Conservation (phyloP, 495 filamentous ascomycete species). For the Talaromyces ruber region DNA sequence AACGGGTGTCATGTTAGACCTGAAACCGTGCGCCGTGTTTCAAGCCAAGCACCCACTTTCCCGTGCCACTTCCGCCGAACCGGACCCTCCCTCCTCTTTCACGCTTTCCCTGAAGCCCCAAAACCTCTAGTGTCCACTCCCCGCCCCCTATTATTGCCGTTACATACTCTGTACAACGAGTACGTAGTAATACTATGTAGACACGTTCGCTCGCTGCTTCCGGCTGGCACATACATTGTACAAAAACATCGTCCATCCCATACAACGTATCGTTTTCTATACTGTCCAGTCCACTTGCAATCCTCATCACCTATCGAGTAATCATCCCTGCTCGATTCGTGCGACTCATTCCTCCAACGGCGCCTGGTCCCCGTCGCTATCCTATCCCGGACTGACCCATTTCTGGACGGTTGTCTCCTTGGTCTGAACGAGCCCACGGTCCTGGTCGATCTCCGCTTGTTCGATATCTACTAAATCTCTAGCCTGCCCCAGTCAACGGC, state of each 20-base stretch:
- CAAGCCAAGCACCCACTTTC: neutral
- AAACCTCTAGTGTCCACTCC: neutral
- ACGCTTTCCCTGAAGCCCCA: neutral
- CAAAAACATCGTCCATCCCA: too few relatives aligned
- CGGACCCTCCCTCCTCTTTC: neutral
- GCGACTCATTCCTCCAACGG: neutral
- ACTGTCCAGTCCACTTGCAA: neutral
- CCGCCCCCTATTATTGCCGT: neutral
- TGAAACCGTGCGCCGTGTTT: constrained; percentile 7
- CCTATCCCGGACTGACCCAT: neutral
- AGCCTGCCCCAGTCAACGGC: neutral
- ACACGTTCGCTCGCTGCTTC: neutral
- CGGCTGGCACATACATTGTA: neutral
- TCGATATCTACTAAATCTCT: constrained; percentile 2
- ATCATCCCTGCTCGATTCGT: neutral
- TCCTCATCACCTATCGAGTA: neutral
- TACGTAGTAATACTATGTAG: too few relatives aligned
- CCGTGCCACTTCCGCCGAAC: neutral
- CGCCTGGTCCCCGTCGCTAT: neutral
- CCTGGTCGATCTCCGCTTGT: constrained; percentile 1
- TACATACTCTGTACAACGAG: too few relatives aligned
- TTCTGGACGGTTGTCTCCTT: neutral
- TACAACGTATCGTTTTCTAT: neutral
- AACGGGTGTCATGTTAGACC: neutral
- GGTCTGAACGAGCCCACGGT: neutral